Conservation (phyloP, 305 asterid genomes). For the Fraxinus nigra region DNA sequence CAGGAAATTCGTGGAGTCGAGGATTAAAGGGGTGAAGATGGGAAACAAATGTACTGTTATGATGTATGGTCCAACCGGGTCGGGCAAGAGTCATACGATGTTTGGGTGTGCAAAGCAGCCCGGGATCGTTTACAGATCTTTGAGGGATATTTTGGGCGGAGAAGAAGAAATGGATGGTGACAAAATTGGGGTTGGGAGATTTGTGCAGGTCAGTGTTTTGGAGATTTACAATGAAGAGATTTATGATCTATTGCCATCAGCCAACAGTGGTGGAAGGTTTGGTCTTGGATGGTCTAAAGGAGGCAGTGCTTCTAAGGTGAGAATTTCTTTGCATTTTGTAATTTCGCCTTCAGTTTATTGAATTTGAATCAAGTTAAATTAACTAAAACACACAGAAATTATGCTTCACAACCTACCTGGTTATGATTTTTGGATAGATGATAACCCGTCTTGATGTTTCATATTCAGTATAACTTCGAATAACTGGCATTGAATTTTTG, state of each 20-base stretch:
- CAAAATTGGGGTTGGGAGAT: conserved; percentile 47
- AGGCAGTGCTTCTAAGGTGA: conserved; percentile 75
- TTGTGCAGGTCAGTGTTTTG: conserved; percentile 85
- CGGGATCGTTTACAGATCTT: conserved; percentile 74
- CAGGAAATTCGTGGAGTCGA: conserved; percentile 61
- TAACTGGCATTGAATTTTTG: neutral
- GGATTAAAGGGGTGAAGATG: conserved; percentile 70
- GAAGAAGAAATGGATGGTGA: conserved; percentile 48
- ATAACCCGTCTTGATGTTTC: neutral
- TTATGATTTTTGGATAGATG: neutral
- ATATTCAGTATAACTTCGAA: neutral
- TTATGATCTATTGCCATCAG: conserved; percentile 64
- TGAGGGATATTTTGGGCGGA: conserved; percentile 72
- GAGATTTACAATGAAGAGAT: conserved; percentile 92
- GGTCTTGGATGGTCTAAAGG: conserved; percentile 73
- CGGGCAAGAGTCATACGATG: conserved; percentile 96
- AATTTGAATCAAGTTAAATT: neutral
- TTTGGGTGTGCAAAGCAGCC: conserved; percentile 72
- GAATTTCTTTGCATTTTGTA: neutral
- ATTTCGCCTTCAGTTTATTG: neutral
- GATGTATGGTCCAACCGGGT: conserved; percentile 98
- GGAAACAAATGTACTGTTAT: conserved; percentile 84
- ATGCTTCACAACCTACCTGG: neutral
- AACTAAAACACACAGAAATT: neutral
- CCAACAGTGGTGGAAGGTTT: conserved; percentile 62